Evolutionary conservation across 164 flowering plant genomes (phyloP).

Genomic region (grape (Vitis vinifera)): ASM3070453v1 NC_081819.1:14054501-14055000

Average conservation of each 20-base stretch:
- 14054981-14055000: no score
- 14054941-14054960: no score
- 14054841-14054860: no score
- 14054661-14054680: conserved; percentile 62
- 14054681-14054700: conserved; percentile 47
- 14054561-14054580: conserved; percentile 29
- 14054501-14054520: conserved; percentile 46
- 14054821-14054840: no score
- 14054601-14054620: conserved; percentile 65
- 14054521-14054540: conserved; percentile 18
- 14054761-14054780: conserved; percentile 13
- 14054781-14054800: no score
- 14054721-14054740: conserved; percentile 26
- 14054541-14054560: conserved; percentile 5
- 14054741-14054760: conserved; percentile 44
- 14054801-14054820: no score
- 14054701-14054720: conserved; percentile 33
- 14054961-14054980: no score
- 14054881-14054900: no score
- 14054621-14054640: conserved; percentile 42
- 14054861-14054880: no score
- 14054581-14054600: conserved; percentile 59
- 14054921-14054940: no score
- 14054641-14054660: conserved; percentile 54
- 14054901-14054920: no score